Base-by-base conservation (phyloP, 768 basidiomycete genomes). In the Favolaschia claudopus region DNA sequence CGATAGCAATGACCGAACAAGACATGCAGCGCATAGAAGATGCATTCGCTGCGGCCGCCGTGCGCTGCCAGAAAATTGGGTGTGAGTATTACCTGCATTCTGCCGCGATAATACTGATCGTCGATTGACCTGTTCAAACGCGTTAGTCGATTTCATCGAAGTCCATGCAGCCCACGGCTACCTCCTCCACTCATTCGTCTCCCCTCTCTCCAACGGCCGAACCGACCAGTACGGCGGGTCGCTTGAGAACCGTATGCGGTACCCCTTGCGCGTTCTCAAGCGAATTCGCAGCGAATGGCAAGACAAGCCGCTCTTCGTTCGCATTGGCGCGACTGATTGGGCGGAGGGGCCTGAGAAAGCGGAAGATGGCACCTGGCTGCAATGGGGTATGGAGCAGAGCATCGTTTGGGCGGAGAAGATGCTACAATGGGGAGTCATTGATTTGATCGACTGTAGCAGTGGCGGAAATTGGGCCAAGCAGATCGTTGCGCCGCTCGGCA, bases 301-400 rank as follows among this genome's bases (percentile, higher is more conserved):
- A 5, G 74, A 82, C 49, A 86, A 85, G 55, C 90, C 92, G 4
- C 79, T 95, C 13, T 92, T 93, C 72, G 85, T 89, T 45, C 78
- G 89, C 20, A 79, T 91, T 43, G 86, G 85, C 50, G 89, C 87
- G 12, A 76, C 79, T 12, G 89, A 93, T 59, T 91, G 88, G 87
- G 84, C 83, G 9, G 78, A 81, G 51, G 79, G 77, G 5, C 77
- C 79, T 6, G 81, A 89, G 85, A 74, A 81, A 78, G 69, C 82
- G 76, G 73, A 76, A 69, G 69, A 84, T 19, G 87, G 83, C 14
- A 71, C 74, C 51, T 92, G 84, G 84, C 79, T 77, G 55, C 81
- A 85, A 48, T 92, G 92, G 90, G 92, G 92, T 12, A 76, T 92
- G 48, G 87, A 92, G 67, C 93, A 95, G 72, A 90, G 83, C 69